A percentile compares a stretch with the other conserved stretches of the same genome.
Conservation (phyloP, 2,329 filamentous ascomycete species). For the Septoria linicola region DNA sequence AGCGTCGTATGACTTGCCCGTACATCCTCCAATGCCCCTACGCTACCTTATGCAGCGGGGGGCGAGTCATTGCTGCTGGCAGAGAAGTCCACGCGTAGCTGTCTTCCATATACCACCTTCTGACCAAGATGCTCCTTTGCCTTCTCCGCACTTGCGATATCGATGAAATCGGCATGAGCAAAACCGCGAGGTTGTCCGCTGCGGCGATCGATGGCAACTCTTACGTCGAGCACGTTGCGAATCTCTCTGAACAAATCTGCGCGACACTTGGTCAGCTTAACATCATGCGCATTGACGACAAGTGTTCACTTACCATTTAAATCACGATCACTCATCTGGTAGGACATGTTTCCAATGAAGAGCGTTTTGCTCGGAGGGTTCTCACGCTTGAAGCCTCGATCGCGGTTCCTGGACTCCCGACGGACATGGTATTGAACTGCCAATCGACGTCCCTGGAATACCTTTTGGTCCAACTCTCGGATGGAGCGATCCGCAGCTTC, state of each 20-base stretch:
- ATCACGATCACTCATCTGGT: slow-evolving; percentile 80
- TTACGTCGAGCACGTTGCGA: slow-evolving; percentile 69
- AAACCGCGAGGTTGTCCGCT: slow-evolving; percentile 82
- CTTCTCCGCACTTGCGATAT: slow-evolving; percentile 62
- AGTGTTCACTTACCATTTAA: slow-evolving; percentile 57
- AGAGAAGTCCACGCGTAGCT: slow-evolving; percentile 63
- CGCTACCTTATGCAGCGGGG: not conserved
- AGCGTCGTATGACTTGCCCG: no score
- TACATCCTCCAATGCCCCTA: no score
- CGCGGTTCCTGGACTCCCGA: slow-evolving; percentile 9
- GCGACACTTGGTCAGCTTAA: not conserved
- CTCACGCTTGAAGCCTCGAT: not conserved
- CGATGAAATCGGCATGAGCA: slow-evolving; percentile 76
- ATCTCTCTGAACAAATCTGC: slow-evolving; percentile 67
- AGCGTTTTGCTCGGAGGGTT: slow-evolving; percentile 63
- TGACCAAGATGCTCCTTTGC: slow-evolving; percentile 58
- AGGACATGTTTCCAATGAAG: slow-evolving; percentile 83
- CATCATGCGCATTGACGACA: not conserved
- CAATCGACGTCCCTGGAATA: slow-evolving; percentile 64
- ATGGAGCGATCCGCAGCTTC: slow-evolving; percentile 58
- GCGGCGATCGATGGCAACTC: slow-evolving; percentile 77
- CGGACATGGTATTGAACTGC: slow-evolving; percentile 58
- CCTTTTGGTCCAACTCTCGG: slow-evolving; percentile 56
- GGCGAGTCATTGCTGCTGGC: not conserved
- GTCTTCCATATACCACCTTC: slow-evolving; percentile 64